A percentile compares a stretch with the other conserved stretches of the same genome.
Conservation (phyloP, 2,329 filamentous ascomycete species). For the Sporothrix pseudoabietina region DNA sequence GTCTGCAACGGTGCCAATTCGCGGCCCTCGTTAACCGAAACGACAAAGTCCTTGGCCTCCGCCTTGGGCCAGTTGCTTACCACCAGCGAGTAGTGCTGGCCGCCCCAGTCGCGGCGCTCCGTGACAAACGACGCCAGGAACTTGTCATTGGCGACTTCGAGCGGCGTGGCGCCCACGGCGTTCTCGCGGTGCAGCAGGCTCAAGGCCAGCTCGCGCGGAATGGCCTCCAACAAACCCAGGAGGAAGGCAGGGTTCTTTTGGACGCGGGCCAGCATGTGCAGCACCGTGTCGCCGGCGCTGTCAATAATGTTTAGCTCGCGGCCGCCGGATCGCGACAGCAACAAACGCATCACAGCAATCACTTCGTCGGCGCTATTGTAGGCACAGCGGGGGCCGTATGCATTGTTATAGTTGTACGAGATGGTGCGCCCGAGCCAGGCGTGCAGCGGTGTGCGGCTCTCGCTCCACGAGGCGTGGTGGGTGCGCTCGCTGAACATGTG, state of each 20-base stretch:
- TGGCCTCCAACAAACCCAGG: constrained; percentile 54
- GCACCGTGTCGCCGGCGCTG: constrained; percentile 64
- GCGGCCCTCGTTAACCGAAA: neutral
- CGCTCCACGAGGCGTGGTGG: constrained; percentile 46
- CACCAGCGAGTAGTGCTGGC: neutral
- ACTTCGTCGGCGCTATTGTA: constrained; percentile 41
- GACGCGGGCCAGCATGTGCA: constrained; percentile 58
- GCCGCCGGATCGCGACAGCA: constrained; percentile 58
- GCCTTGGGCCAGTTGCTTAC: neutral
- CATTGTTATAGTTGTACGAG: neutral
- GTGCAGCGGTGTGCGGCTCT: constrained; percentile 66
- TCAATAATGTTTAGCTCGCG: constrained; percentile 61
- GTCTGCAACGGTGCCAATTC: neutral
- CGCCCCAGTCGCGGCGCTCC: constrained; percentile 31
- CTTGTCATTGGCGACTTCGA: constrained; percentile 64
- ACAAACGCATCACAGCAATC: constrained; percentile 49
- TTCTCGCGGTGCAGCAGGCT: constrained; percentile 69
- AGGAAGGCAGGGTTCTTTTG: constrained; percentile 44
- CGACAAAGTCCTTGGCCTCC: constrained; percentile 6
- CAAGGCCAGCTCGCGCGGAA: constrained; percentile 47
- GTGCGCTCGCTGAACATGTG: constrained; percentile 63
- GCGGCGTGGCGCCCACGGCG: constrained; percentile 71
- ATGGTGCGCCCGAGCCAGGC: constrained; percentile 49
- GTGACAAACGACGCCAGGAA: constrained; percentile 48
- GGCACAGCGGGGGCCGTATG: constrained; percentile 20